These are phyloP conservation scores for Penicillium ochrochloron DNA, from an alignment of 495 filamentous ascomycete species.

Conservation along the genomic window DNA sequence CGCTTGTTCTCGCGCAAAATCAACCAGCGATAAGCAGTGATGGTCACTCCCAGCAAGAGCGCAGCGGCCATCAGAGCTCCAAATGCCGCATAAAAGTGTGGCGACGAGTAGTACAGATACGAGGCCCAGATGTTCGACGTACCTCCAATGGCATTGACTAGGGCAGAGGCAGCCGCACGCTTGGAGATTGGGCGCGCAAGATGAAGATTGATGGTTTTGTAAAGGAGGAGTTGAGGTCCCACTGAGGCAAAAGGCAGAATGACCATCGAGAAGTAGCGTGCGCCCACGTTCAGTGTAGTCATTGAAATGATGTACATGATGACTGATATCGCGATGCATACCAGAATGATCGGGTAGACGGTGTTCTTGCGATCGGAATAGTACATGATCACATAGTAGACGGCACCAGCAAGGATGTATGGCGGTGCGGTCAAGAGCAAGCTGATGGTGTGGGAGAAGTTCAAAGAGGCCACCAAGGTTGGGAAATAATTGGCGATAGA, in stretches of 20 bases:
- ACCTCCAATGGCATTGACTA: slow-evolving; percentile 41
- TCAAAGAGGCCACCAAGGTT: slow-evolving; percentile 71
- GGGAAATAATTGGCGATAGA: slow-evolving; percentile 73
- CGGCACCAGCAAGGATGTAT: slow-evolving; percentile 31
- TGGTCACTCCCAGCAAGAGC: slow-evolving; percentile 34
- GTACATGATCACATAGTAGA: slow-evolving; percentile 34
- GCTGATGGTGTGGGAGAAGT: slow-evolving; percentile 62
- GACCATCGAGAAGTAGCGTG: slow-evolving; percentile 38
- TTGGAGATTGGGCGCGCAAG: slow-evolving; percentile 34
- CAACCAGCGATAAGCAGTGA: slow-evolving; percentile 43
- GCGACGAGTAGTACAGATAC: slow-evolving; percentile 42
- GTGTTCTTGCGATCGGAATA: slow-evolving; percentile 35
- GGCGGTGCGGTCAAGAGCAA: slow-evolving; percentile 31
- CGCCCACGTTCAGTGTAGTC: slow-evolving; percentile 29
- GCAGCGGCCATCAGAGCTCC: slow-evolving; percentile 41
- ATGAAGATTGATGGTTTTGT: slow-evolving; percentile 38
- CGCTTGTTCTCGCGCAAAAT: slow-evolving; percentile 41
- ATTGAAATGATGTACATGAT: slow-evolving; percentile 36
- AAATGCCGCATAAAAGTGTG: slow-evolving; percentile 44
- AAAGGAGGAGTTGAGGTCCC: slow-evolving; percentile 36
- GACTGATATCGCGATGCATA: slow-evolving; percentile 29
- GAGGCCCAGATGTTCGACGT: slow-evolving; percentile 47
- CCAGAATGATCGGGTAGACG: slow-evolving; percentile 30
- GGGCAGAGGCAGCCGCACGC: slow-evolving; percentile 35
- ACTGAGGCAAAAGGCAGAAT: slow-evolving; percentile 37